Evolutionary conservation across 129 eudicot genomes (phyloP).

Genomic region (Ambrosia artemisiifolia): DNA sequence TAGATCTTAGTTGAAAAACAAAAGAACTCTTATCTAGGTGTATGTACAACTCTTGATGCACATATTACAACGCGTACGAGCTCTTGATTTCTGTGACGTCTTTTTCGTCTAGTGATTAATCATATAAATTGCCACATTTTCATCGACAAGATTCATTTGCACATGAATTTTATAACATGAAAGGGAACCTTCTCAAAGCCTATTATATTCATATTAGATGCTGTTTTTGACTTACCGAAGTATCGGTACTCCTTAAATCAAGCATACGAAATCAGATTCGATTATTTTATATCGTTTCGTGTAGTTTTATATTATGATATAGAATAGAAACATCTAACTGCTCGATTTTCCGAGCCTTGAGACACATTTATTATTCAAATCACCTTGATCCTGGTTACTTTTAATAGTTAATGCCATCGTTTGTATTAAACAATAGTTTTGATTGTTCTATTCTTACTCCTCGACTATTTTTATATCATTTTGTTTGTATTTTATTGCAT

Average conservation of each 20-base stretch:
- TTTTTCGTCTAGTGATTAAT: slow-evolving; percentile 52
- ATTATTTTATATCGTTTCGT: slow-evolving; percentile 25
- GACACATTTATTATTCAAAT: slow-evolving; percentile 75
- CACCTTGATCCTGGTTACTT: slow-evolving; percentile 38
- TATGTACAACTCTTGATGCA: slow-evolving; percentile 25
- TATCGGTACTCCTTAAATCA: slow-evolving; percentile 39
- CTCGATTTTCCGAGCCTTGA: slow-evolving; percentile 65
- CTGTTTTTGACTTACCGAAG: slow-evolving; percentile 52
- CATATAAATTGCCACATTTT: slow-evolving; percentile 33
- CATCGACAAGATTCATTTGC: slow-evolving; percentile 29
- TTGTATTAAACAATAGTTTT: slow-evolving; percentile 56
- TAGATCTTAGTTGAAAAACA: neutral
- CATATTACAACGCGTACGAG: neutral
- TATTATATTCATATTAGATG: slow-evolving; percentile 53
- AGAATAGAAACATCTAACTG: slow-evolving; percentile 77
- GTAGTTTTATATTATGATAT: slow-evolving; percentile 20
- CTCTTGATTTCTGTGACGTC: slow-evolving; percentile 6
- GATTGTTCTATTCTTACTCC: slow-evolving; percentile 95
- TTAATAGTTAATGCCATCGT: slow-evolving; percentile 41
- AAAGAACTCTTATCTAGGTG: neutral
- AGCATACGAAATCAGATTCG: slow-evolving; percentile 34
- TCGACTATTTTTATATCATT: slow-evolving; percentile 32
- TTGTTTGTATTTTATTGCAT: slow-evolving; percentile 26
- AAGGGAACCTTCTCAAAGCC: slow-evolving; percentile 42
- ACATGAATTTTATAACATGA: slow-evolving; percentile 27